Evolutionary conservation across 306 rosid genomes (phyloP).

Genomic region (Medicago arabica): DNA sequence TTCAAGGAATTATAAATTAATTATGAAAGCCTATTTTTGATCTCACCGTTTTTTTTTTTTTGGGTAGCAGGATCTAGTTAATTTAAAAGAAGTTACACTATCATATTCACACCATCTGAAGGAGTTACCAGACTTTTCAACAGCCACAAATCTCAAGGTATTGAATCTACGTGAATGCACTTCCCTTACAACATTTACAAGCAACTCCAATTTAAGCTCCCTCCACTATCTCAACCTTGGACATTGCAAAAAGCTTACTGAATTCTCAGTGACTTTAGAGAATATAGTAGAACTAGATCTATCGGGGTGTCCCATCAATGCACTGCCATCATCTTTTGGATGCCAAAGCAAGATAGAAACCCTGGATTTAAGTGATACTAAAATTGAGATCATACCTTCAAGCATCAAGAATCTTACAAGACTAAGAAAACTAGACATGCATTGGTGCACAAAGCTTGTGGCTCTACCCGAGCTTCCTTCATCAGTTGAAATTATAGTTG

Average conservation of each 20-base stretch:
- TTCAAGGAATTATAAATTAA: no score
- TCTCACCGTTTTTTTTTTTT: no score
- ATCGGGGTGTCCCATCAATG: neutral
- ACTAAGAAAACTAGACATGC: neutral
- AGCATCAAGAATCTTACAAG: neutral
- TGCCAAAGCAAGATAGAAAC: neutral
- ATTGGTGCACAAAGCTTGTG: neutral
- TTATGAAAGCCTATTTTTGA: no score
- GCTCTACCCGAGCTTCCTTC: neutral
- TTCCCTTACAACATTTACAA: neutral
- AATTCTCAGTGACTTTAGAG: neutral
- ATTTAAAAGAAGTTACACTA: neutral
- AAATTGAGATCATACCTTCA: neutral
- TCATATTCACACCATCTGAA: accelerated
- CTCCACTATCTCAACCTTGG: neutral
- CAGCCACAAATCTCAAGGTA: neutral
- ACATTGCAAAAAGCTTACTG: neutral
- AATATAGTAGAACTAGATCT: neutral
- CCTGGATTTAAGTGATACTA: accelerated
- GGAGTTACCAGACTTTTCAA: neutral
- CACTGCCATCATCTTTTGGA: neutral
- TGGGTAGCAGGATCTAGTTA: neutral
- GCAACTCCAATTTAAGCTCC: neutral
- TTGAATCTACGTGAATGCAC: neutral
- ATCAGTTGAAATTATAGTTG: neutral